Evolutionary conservation across 495 filamentous ascomycete genomes (phyloP), one percentile per base, ranked within the genome.

Genomic region (Rhypophila decipiens): DNA sequence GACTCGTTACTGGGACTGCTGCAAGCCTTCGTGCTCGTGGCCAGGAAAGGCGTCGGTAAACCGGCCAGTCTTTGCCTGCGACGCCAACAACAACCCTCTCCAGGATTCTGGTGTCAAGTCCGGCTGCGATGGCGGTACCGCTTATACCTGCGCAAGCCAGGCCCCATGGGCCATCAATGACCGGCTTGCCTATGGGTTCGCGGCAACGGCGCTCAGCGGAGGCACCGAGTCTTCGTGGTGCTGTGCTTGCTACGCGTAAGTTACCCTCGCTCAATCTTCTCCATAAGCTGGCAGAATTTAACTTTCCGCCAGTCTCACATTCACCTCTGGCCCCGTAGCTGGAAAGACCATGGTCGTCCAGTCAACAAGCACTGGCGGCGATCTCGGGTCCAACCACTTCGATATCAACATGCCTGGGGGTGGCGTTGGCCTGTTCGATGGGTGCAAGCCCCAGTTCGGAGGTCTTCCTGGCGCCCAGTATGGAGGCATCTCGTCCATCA

Each of bases 311-410:
- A 69, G 66, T 13, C 52, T 67, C 13, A 58, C 54, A 46, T 69
- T 68, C 56, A 66, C 58, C 9, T 63, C 61, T 10, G 63, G 57
- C 23, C 56, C 73, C 5, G 69, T 71, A 15, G 51, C 64, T 8
- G 77, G 78, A 49, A 80, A 82, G 63, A 68, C 67, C 44, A 75
- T 82, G 71, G 69, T 82, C 40, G 74, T 82, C 19, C 79, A 83
- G 56, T 75, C 75, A n/a, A 82, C 78, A 44, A 81, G 78, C 64
- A 82, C 78, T 2, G 79, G 78, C 41, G 72, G 66, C 22, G 79
- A 82, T 46, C 70, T 82, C 4, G 69, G 68, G 34, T 52, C 39
- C 24, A 78, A 78, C 58, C 78, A 82, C 39, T 82, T 82, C 60
- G 78, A 80, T 59, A 44, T 82, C 37, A 63, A 71, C 41, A 71